phyloP scores from a whole-genome alignment of 805 yeast species.

The Debaryomyces hansenii region DNA sequence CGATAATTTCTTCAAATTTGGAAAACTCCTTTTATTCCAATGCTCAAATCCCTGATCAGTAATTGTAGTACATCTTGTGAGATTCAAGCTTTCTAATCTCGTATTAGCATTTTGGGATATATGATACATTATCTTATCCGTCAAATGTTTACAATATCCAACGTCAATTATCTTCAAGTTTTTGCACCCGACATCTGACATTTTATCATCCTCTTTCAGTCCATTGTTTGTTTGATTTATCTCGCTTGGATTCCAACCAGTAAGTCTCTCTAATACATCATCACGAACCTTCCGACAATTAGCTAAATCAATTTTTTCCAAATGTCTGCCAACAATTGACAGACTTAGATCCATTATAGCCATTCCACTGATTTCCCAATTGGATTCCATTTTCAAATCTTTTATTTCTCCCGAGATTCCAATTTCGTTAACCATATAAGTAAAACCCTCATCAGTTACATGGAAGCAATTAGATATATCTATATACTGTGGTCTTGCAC shows the following conservation, averaged over 20 bases:
- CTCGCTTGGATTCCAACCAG: conserved; percentile 48
- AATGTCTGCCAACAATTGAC: conserved; percentile 58
- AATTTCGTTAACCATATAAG: conserved; percentile 66
- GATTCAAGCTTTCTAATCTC: conserved; percentile 54
- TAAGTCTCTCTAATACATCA: conserved; percentile 65
- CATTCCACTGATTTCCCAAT: conserved; percentile 80
- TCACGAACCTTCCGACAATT: conserved; percentile 76
- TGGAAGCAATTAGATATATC: conserved; percentile 76
- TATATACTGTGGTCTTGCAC: conserved; percentile 60
- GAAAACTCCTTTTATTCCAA: conserved; percentile 62
- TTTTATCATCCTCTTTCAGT: conserved; percentile 9
- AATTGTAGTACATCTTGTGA: conserved; percentile 75
- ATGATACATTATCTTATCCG: conserved; percentile 66
- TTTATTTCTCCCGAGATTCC: conserved; percentile 64
- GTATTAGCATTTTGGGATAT: conserved; percentile 59
- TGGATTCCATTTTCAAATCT: conserved; percentile 60
- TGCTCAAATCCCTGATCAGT: conserved; percentile 71
- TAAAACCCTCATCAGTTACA: conserved; percentile 73
- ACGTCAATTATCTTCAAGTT: conserved; percentile 53
- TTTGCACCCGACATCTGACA: conserved; percentile 53
- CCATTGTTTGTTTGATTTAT: conserved; percentile 10
- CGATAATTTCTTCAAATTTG: conserved; percentile 50
- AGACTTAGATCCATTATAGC: conserved; percentile 77
- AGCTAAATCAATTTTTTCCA: conserved; percentile 63
- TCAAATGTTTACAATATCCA: conserved; percentile 75